These are phyloP conservation scores for Plasmodium knowlesi DNA, from an alignment of 169 alveolate species.

Conservation along the genomic window DNA sequence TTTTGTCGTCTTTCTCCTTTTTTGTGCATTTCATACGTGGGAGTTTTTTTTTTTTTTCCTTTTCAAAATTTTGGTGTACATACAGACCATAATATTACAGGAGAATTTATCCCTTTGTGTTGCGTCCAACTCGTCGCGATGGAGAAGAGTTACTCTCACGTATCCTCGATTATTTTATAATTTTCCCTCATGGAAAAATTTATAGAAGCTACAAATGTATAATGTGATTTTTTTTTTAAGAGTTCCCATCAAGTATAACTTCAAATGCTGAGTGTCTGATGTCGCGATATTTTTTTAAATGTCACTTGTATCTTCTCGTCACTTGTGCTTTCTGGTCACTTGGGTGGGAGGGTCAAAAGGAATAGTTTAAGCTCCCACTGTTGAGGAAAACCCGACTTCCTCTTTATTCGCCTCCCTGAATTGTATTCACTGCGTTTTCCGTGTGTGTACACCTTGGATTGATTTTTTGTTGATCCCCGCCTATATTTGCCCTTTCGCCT, in stretches of 20 bases:
- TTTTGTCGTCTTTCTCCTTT: not conserved
- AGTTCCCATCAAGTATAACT: not conserved
- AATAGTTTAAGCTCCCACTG: not conserved
- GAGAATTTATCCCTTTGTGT: not conserved
- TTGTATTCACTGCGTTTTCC: not conserved
- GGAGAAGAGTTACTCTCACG: not conserved
- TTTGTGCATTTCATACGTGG: not conserved
- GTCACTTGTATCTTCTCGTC: not conserved
- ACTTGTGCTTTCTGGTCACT: not conserved
- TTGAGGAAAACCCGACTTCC: not conserved
- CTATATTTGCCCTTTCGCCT: not conserved
- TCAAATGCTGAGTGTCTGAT: not conserved
- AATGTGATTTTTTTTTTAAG: not conserved
- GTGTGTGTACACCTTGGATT: not conserved
- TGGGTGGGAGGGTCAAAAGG: not conserved
- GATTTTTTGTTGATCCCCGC: not conserved
- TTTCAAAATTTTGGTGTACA: not conserved
- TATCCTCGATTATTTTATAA: not conserved
- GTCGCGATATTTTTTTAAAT: not conserved
- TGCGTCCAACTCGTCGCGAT: not conserved
- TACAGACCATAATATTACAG: not conserved
- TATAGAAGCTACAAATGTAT: not conserved
- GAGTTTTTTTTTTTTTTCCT: not conserved
- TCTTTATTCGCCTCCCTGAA: not conserved
- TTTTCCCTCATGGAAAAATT: not conserved